Percentiles rank a stretch among this genome's conserved stretches.
These are phyloP conservation scores for Phialophora chinensis DNA, from an alignment of 2,329 filamentous ascomycete species.

Conservation along the genomic window DNA sequence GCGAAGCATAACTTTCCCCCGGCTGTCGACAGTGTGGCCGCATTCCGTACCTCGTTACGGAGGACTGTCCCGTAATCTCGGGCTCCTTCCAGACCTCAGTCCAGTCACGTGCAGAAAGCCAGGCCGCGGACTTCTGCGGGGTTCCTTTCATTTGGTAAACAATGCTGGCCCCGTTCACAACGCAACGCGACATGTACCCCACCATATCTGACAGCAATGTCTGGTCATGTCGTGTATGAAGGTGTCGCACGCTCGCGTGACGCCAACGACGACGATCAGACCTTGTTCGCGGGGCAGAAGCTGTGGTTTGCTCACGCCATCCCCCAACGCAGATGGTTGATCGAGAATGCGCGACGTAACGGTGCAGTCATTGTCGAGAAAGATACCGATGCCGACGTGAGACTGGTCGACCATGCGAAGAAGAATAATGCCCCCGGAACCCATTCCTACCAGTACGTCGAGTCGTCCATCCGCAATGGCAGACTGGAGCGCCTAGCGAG, in stretches of 20 bases:
- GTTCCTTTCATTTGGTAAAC: not conserved
- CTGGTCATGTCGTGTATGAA: slow-evolving; percentile 28
- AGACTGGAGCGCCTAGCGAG: slow-evolving; percentile 55
- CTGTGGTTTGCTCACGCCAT: slow-evolving; percentile 65
- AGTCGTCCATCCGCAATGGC: slow-evolving; percentile 58
- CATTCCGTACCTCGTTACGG: slow-evolving; percentile 12
- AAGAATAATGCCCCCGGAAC: slow-evolving; percentile 56
- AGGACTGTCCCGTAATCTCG: not conserved
- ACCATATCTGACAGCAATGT: slow-evolving; percentile 13
- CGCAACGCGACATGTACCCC: not conserved
- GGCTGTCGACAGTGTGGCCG: not conserved
- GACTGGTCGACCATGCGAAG: slow-evolving; percentile 64
- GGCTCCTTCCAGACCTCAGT: no score
- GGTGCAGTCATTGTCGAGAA: slow-evolving; percentile 60
- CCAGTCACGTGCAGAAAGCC: not conserved
- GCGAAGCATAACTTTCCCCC: no score
- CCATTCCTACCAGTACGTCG: slow-evolving; percentile 65
- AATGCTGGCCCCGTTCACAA: slow-evolving; percentile 1
- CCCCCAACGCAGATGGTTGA: slow-evolving; percentile 56
- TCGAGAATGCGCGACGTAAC: slow-evolving; percentile 50
- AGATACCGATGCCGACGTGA: slow-evolving; percentile 63
- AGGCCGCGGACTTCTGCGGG: not conserved
- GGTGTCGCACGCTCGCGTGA: slow-evolving; percentile 31
- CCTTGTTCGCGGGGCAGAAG: slow-evolving; percentile 60
- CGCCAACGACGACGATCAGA: slow-evolving; percentile 16